Conservation (phyloP, 306 rosid genomes). For the Fagus crenata region DNA sequence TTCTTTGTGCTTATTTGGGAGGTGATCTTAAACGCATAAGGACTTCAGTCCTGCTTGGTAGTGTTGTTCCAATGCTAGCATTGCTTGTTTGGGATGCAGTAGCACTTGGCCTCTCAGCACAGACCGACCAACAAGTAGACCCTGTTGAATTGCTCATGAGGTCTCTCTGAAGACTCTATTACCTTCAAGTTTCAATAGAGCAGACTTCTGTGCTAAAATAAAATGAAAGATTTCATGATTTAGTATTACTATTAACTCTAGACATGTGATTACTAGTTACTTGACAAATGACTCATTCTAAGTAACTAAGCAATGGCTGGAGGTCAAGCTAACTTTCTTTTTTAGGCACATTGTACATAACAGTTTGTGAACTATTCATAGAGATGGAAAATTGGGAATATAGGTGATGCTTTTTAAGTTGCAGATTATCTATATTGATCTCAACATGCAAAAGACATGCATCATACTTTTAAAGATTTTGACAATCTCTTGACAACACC, state of each 20-base stretch:
- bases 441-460: not conserved
- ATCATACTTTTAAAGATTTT: not conserved
- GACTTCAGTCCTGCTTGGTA: constrained; percentile 61
- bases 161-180: constrained; percentile 27
- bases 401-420: too few species aligned
- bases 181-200: not conserved
- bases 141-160: constrained; percentile 65
- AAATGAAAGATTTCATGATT: not conserved
- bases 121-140: constrained; percentile 49
- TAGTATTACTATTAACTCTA: not conserved
- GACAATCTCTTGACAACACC: not conserved
- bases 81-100: constrained; percentile 72
- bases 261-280: not conserved
- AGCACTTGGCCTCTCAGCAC: constrained; percentile 52
- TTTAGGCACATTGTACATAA: not conserved
- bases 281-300: not conserved
- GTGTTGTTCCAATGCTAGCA: constrained; percentile 61
- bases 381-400: too few species aligned
- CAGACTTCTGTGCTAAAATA: not conserved
- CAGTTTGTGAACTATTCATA: too few species aligned
- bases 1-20: constrained; percentile 77
- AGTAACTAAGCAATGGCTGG: not conserved
- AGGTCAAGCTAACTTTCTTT: not conserved
- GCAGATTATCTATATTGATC: too few species aligned
- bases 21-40: constrained; percentile 58